Evolutionary conservation across 129 eudicot species (phyloP), one percentile per base, ranked within the genome.

Genomic region (Chrysanthemum seticuspe): DNA sequence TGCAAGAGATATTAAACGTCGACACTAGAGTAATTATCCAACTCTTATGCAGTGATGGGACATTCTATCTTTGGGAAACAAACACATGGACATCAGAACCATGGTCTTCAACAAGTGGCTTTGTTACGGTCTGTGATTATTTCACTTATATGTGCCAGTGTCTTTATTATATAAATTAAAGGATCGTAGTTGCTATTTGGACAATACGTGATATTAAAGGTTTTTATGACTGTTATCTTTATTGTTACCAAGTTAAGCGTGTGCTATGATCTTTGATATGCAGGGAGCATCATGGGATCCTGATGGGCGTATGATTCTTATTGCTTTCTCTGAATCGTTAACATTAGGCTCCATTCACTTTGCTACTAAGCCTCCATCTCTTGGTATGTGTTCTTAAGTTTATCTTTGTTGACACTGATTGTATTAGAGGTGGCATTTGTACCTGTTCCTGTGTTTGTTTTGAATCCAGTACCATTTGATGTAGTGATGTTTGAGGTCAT

Each of bases 261-360:
- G 68, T 71, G 66, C n/a, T 68, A 50, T 58, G 51, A 62, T 73
- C 36, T 73, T 13, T 73, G 52, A 71, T 75, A 72, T 44, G 52
- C 81, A 94, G 99, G 97, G 99, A 76, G 99, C 99, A 81, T 70
- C 96, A 61, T 95, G 99, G 99, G 99, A 95, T 91, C 99, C 99
- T 54, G 94, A 95, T 81, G 96, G 99, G 36, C 91, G 89, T 70
- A 90, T 88, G 91, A 81, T 95, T 75, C 91, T 95, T 67, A 61
- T 95, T 68, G 80, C 97, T 49, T 95, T 88, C 70, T 95, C 96
- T n/a, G 89, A 88, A 76, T 95, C 99, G 14, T 76, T 89, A 18
- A 77, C 97, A 14, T 83, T 95, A 82, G 97, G 91, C 62, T 91
- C 96, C 47, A 65, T 95, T 80, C 96, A 95, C 88, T 95, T 95